Base-by-base conservation (phyloP, 192 early-diverging fungal genomes). In the Polychytrium aggregatum region DNA sequence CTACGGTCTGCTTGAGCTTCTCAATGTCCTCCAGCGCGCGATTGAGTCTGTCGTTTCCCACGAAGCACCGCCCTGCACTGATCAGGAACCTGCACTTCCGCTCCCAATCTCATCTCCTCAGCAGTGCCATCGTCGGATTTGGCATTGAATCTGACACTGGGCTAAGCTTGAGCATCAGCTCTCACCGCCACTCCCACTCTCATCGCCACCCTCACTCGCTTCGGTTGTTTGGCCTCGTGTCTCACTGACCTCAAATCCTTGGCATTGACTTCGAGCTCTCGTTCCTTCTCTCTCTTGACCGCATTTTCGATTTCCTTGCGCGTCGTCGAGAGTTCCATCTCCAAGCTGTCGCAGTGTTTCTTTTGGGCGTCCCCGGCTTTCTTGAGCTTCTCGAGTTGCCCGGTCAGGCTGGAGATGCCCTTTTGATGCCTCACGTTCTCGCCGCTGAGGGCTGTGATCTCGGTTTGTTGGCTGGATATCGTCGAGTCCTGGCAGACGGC, bases 11-110 rank as follows among this genome's bases (percentile, higher is more conserved):
- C 36, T 65, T 75, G 10, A 41, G 57, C 41, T 55, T 44, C 20
- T 77, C 68, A n/a, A 75, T 41, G 27, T 77, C 72, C 17, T 75
- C 71, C n/a, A 72, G 27, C 0, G 65, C 60, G 22, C 74, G 59
- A 51, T 77, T 77, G 37, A 77, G 49, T 47, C 67, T 71, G 11
- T 18, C 17, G 10, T 60, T 16, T 14, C 25, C 20, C 21, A 63
- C 20, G 27, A 44, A 16, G 4, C 22, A 53, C 16, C 28, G 55
- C 5, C 22, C 18, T 37, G 21, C 24, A 6, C 27, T 13, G 25
- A 40, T 18, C 3, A 8, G 24, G 27, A 9, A 46, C n/a, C n/a
- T n/a, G n/a, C n/a, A n/a, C n/a, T n/a, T n/a, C n/a, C n/a, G n/a
- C n/a, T n/a, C n/a, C n/a, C n/a, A n/a, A n/a, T n/a, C n/a, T n/a